phyloP scores from a whole-genome alignment of 768 basidiomycete species.

The Pleurotus sapidus region DNA sequence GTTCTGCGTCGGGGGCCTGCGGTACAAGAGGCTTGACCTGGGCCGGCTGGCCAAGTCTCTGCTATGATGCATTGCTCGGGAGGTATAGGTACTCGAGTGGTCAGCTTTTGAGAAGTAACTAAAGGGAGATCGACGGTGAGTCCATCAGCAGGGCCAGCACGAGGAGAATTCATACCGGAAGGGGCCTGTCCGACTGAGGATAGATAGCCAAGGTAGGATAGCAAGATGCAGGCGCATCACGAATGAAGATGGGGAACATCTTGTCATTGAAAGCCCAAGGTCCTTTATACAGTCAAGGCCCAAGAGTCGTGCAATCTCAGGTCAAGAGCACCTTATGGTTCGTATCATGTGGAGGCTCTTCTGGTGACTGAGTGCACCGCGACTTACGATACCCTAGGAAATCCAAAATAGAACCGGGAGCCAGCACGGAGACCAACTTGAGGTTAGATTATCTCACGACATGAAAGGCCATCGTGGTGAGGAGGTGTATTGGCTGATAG shows the following conservation, averaged over 20 bases:
- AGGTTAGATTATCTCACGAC: background rate
- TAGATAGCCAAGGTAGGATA: background rate
- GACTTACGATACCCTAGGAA: background rate
- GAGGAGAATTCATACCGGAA: background rate
- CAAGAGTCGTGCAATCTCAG: background rate
- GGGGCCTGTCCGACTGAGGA: background rate
- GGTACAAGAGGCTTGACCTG: conserved; percentile 37
- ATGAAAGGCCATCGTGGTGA: background rate
- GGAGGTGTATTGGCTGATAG: background rate
- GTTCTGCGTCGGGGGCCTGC: conserved; percentile 42
- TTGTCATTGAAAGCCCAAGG: background rate
- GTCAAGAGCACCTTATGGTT: background rate
- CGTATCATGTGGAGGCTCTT: background rate
- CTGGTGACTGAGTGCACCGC: background rate
- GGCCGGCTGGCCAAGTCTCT: conserved; percentile 49
- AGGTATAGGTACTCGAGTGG: conserved; percentile 4
- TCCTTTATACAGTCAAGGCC: background rate
- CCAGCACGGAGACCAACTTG: background rate
- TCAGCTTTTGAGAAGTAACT: background rate
- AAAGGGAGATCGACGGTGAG: background rate
- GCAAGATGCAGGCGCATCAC: background rate
- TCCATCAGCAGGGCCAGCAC: background rate
- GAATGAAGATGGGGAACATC: background rate
- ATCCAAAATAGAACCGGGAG: background rate
- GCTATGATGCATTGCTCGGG: conserved; percentile 10